Evolutionary conservation across 345 rosid species (phyloP).

Genomic region (Citrus hindsii): DNA sequence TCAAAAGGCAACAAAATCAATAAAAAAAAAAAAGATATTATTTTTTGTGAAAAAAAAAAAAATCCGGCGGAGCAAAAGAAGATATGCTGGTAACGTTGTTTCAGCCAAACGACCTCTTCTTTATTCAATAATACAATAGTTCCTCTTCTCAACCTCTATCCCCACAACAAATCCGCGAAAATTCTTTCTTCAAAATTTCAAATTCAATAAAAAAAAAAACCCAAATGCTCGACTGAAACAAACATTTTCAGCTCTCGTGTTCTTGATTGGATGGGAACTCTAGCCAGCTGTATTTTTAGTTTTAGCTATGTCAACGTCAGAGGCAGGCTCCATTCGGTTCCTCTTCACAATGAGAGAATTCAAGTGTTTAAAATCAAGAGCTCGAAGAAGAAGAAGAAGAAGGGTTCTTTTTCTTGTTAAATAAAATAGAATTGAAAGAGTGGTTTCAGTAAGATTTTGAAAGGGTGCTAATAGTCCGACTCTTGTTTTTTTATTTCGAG

Average conservation of each 20-base stretch:
- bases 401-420: constrained; percentile 16
- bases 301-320: constrained; percentile 36
- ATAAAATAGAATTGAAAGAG: too few relatives aligned
- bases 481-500: too few relatives aligned
- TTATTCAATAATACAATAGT: too few relatives aligned
- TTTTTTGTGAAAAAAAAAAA: not conserved
- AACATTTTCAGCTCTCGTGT: not conserved
- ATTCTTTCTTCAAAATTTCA: not conserved
- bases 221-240: not conserved
- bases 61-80: not conserved
- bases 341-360: constrained; percentile 11
- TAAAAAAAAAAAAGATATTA: not conserved
- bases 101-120: not conserved
- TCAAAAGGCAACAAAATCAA: not conserved
- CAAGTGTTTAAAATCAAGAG: constrained; percentile 15
- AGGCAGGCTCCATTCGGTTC: constrained; percentile 32
- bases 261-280: constrained; percentile 54
- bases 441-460: too few relatives aligned
- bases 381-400: not conserved
- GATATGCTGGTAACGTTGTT: not conserved
- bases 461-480: too few relatives aligned
- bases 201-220: not conserved
- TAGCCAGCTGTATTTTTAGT: constrained; percentile 40
- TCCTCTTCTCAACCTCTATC: not conserved
- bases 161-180: not conserved